Base-by-base conservation (phyloP, 768 basidiomycete genomes). In the Cytidiella melzeri region DNA sequence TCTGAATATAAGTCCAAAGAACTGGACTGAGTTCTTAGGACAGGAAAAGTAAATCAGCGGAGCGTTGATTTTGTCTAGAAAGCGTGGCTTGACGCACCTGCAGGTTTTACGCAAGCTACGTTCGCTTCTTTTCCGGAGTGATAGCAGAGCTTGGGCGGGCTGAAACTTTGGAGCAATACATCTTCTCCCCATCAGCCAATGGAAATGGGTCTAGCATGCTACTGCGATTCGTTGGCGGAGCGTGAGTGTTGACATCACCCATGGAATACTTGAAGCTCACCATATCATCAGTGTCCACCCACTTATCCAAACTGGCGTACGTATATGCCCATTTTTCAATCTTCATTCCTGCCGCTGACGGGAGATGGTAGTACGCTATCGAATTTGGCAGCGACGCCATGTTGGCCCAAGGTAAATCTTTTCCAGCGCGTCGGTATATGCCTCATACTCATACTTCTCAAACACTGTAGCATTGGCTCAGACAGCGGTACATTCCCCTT, bases 301-400 rank as follows among this genome's bases (percentile, higher is more conserved):
- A 0, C 60, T 79, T 42, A 83, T 83, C 42, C 74, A 76, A 55
- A 63, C 72, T n/a, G 81, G 80, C 37, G 79, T 80, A 57, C 39
- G 73, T 70, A 6, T 47, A 28, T 20, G n/a, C n/a, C n/a, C n/a
- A n/a, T n/a, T n/a, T n/a, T n/a, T n/a, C n/a, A n/a, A n/a, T n/a
- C n/a, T n/a, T n/a, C n/a, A n/a, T n/a, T n/a, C n/a, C n/a, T n/a
- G n/a, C n/a, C n/a, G n/a, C n/a, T n/a, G n/a, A n/a, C n/a, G n/a
- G n/a, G n/a, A n/a, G n/a, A n/a, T n/a, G n/a, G 15, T 38, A 80
- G 77, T 78, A 77, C 57, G 79, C 71, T 5, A 61, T 69, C 23
- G 79, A 82, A 53, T 82, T 81, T 48, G 73, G 69, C 1, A 72
- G 71, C 44, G 70, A 75, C 52, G 66, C 70, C 0, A 68, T 80